Conservation (phyloP, 2,329 filamentous ascomycete species). For the Clonostachys solani region DNA sequence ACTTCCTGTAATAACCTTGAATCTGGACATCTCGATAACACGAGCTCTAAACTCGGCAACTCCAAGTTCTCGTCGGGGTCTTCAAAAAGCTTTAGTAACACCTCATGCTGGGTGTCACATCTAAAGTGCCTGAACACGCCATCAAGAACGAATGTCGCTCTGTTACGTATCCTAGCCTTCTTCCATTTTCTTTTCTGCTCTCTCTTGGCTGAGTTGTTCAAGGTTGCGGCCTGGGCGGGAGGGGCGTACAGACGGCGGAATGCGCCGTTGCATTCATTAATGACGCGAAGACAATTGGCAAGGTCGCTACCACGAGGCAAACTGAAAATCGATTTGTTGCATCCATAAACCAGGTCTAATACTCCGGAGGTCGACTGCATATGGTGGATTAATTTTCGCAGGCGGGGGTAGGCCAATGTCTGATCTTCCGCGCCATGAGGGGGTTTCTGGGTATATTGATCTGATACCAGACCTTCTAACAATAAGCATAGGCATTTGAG, state of each 20-base stretch:
- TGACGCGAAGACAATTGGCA: neutral
- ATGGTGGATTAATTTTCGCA: neutral
- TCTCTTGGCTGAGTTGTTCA: too few species aligned
- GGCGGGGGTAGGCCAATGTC: neutral
- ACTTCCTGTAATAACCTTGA: neutral
- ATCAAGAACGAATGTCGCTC: neutral
- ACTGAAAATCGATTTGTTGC: neutral
- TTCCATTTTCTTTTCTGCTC: conserved; percentile 1
- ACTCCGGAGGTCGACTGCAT: neutral
- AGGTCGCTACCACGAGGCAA: neutral
- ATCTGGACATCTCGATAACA: neutral
- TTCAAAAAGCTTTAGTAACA: neutral
- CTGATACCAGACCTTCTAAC: neutral
- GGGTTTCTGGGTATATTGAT: too few species aligned
- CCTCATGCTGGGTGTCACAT: neutral
- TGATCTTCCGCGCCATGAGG: neutral
- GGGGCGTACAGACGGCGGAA: too few species aligned
- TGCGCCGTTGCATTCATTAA: neutral
- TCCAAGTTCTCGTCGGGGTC: neutral
- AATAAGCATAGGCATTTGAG: neutral
- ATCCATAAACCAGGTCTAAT: neutral
- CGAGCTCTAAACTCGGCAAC: neutral
- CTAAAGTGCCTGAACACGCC: neutral
- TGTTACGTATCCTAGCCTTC: conserved; percentile 3
- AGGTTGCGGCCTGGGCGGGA: too few species aligned